Conservation (phyloP, 2,329 filamentous ascomycete species). For the Botrytis fragariae region DNA sequence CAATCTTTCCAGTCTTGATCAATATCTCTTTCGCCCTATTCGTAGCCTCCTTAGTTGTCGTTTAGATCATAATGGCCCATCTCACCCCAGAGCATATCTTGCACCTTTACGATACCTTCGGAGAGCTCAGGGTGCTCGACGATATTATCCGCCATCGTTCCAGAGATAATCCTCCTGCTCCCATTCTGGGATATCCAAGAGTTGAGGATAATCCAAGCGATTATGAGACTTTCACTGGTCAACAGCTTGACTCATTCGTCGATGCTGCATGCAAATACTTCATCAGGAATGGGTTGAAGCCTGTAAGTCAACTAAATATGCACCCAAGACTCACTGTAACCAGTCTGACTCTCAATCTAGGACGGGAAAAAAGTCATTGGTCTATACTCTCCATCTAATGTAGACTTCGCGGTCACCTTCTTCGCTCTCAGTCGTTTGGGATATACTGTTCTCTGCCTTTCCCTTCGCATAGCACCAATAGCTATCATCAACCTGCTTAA, state of each 20-base stretch:
- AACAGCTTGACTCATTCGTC: conserved; percentile 27
- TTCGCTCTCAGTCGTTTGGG: conserved; percentile 53
- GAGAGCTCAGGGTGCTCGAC: conserved; percentile 25
- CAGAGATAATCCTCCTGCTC: conserved; percentile 24
- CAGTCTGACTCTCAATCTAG: conserved; percentile 5
- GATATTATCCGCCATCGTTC: conserved; percentile 26
- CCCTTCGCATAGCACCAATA: conserved; percentile 50
- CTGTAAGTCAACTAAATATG: conserved; percentile 18
- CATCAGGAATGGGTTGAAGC: conserved; percentile 15
- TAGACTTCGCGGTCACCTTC: conserved; percentile 52
- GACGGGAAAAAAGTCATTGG: conserved; percentile 24
- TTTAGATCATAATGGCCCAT: conserved; percentile 21
- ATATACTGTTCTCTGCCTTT: conserved; percentile 52
- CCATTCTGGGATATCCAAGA: conserved; percentile 29
- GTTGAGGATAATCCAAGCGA: conserved; percentile 24
- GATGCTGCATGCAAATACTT: conserved; percentile 27
- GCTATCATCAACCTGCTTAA: conserved; percentile 49
- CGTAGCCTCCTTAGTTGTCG: neutral
- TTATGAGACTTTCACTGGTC: conserved; percentile 29
- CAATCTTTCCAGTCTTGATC: neutral
- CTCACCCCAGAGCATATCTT: conserved; percentile 21
- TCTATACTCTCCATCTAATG: conserved; percentile 34
- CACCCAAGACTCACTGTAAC: neutral
- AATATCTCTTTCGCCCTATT: conserved; percentile 11
- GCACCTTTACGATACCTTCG: conserved; percentile 22